A percentile compares a stretch with the other conserved stretches of the same genome.
These are phyloP conservation scores for Neopestalotiopsis rosae DNA, from an alignment of 2,329 filamentous ascomycete species.

Conservation along the genomic window DNA sequence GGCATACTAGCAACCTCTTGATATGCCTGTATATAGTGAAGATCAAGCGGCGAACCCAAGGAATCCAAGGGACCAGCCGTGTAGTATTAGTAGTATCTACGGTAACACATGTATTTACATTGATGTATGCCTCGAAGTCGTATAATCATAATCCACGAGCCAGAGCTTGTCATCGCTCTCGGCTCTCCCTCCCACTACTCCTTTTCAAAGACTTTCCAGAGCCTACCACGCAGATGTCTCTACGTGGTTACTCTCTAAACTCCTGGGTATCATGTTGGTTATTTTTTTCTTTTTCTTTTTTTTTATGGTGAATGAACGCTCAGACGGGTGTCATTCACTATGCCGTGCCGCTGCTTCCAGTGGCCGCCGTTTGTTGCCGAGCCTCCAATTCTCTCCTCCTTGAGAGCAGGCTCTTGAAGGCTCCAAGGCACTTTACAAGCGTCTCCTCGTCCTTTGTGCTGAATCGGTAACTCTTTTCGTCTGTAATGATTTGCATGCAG, in stretches of 20 bases:
- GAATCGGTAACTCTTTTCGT: conserved; percentile 84
- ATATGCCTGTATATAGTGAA: background rate
- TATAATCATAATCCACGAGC: conserved; percentile 27
- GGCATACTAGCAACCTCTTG: background rate
- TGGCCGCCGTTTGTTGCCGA: conserved; percentile 37
- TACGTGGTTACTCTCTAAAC: conserved; percentile 6
- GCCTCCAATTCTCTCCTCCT: conserved; percentile 70
- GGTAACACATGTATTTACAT: conserved; percentile 23
- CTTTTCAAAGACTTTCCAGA: conserved; percentile 9
- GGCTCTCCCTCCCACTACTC: background rate
- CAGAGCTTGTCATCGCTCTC: conserved; percentile 12
- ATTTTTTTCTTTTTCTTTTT: background rate
- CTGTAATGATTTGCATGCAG: conserved; percentile 92
- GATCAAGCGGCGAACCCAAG: background rate
- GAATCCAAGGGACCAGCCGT: background rate
- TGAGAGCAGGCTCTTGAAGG: conserved; percentile 84
- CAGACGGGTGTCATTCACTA: conserved; percentile 3
- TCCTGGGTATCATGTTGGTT: conserved; percentile 20
- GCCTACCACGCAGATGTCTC: background rate
- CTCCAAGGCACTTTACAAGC: conserved; percentile 83
- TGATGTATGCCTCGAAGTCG: conserved; percentile 24
- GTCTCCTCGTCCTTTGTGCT: conserved; percentile 81
- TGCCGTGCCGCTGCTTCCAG: conserved; percentile 8
- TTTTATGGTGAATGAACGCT: background rate
- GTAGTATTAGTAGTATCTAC: conserved; percentile 13